Evolutionary conservation across 202 grass and related monocot genomes (phyloP).

Genomic region (Saccharum hybrid): DNA sequence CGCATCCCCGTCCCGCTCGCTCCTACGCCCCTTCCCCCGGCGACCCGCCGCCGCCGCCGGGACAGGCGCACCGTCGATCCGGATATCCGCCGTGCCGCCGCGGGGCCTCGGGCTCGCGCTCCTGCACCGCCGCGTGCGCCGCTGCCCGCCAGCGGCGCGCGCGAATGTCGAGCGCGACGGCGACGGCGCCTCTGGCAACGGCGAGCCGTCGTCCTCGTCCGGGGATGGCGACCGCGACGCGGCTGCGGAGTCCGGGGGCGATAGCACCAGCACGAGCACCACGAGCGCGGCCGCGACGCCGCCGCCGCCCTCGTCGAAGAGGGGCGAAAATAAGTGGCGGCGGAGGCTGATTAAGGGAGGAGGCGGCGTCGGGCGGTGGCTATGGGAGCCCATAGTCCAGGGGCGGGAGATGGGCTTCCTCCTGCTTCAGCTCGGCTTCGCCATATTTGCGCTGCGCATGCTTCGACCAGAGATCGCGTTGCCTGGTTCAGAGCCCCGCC

Average conservation of each 20-base stretch:
- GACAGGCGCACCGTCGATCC: constrained; percentile 23
- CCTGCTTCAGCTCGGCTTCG: constrained; percentile 86
- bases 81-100: constrained; percentile 50
- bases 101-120: constrained; percentile 50
- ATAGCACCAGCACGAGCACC: constrained; percentile 43
- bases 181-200: constrained; percentile 42
- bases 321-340: constrained; percentile 75
- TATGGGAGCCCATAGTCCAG: constrained; percentile 90
- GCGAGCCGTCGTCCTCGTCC: constrained; percentile 46
- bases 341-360: constrained; percentile 57
- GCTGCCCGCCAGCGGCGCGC: constrained; percentile 55
- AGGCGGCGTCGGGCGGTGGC: constrained; percentile 62
- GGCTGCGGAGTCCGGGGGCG: constrained; percentile 18
- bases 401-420: constrained; percentile 90
- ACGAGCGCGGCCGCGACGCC: constrained; percentile 52
- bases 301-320: constrained; percentile 55
- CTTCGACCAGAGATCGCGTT: constrained; percentile 71
- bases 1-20: constrained; percentile 48
- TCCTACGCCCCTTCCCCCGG: constrained; percentile 48
- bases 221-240: constrained; percentile 44
- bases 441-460: constrained; percentile 83
- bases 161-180: constrained; percentile 67
- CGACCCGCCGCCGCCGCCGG: constrained; percentile 23
- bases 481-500: constrained; percentile 74
- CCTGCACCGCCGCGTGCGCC: constrained; percentile 43